Percentiles rank a stretch among this genome's conserved stretches.
phyloP scores from a whole-genome alignment of 1,284 basidiomycete species.

The Melanopsichium pennsylvanicum region DNA sequence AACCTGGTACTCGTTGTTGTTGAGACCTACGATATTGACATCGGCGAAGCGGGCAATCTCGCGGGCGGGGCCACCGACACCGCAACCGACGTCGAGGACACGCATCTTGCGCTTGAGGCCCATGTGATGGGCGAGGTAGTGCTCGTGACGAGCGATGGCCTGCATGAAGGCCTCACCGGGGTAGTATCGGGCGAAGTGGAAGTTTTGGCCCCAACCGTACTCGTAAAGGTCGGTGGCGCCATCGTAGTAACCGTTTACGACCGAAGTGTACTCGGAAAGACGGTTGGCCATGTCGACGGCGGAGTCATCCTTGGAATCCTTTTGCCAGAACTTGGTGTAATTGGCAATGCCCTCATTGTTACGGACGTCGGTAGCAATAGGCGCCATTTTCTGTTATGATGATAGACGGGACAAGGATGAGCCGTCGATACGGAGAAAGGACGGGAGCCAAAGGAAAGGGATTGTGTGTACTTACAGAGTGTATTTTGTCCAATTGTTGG shows the following conservation, averaged over 20 bases:
- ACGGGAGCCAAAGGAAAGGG: too few relatives aligned
- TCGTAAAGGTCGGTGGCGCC: slow-evolving; percentile 97
- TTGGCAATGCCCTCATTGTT: slow-evolving; percentile 82
- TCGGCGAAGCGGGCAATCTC: slow-evolving; percentile 93
- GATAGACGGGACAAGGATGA: too few relatives aligned
- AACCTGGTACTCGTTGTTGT: slow-evolving; percentile 98
- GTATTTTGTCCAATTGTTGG: not conserved
- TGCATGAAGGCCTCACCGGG: slow-evolving; percentile 87
- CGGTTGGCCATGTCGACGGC: slow-evolving; percentile 77
- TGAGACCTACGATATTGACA: slow-evolving; percentile 84
- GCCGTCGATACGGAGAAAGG: too few relatives aligned
- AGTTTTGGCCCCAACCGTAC: slow-evolving; percentile 90
- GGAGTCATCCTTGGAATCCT: slow-evolving; percentile 79
- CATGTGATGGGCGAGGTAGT: slow-evolving; percentile 82
- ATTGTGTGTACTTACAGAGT: slow-evolving; percentile 5
- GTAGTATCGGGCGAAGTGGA: slow-evolving; percentile 99
- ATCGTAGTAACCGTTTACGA: slow-evolving; percentile 97
- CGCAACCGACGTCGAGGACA: slow-evolving; percentile 97
- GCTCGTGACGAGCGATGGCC: slow-evolving; percentile 91
- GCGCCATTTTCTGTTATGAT: slow-evolving; percentile 37
- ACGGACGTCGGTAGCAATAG: slow-evolving; percentile 73
- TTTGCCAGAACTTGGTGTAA: slow-evolving; percentile 94
- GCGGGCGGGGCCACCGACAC: slow-evolving; percentile 94
- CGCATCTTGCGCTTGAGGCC: slow-evolving; percentile 80
- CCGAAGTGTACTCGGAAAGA: slow-evolving; percentile 85